Percentiles rank a stretch among this genome's conserved stretches.
phyloP scores from a whole-genome alignment of 768 basidiomycete genomes.

The Leccinum disarticulatum region DNA sequence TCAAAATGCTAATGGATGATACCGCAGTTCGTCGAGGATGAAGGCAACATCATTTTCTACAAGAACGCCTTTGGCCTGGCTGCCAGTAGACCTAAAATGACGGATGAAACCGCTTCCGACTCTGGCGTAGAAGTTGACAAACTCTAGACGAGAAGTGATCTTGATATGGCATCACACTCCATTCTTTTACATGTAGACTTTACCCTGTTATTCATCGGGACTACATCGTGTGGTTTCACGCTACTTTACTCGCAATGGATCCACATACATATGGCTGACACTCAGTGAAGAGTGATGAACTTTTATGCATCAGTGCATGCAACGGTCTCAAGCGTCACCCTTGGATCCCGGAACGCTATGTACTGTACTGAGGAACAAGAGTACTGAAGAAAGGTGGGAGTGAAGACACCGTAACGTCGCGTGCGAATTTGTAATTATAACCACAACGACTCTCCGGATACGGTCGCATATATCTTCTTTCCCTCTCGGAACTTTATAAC shows the following conservation, averaged over 20 bases:
- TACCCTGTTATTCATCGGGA: background rate
- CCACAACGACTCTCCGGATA: background rate
- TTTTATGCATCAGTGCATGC: background rate
- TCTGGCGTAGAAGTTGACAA: slow-evolving; percentile 62
- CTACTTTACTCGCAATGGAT: slow-evolving; percentile 1
- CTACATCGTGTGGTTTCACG: background rate
- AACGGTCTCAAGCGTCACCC: background rate
- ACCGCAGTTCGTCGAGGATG: slow-evolving; percentile 85
- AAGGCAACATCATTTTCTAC: slow-evolving; percentile 88
- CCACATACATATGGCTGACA: background rate
- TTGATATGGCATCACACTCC: slow-evolving; percentile 2
- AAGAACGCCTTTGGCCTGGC: slow-evolving; percentile 85
- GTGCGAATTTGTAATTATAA: background rate
- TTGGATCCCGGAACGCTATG: background rate
- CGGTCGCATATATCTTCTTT: background rate
- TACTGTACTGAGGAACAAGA: too few relatives aligned
- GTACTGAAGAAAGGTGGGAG: too few relatives aligned
- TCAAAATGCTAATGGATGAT: background rate
- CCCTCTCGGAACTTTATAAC: background rate
- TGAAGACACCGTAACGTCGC: too few relatives aligned
- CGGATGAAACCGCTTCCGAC: slow-evolving; percentile 59
- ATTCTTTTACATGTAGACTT: slow-evolving; percentile 8
- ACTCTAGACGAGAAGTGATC: slow-evolving; percentile 24
- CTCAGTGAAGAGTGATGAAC: background rate
- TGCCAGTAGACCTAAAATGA: slow-evolving; percentile 61